Percentiles rank a stretch among this genome's conserved stretches.
Evolutionary conservation across 768 basidiomycete genomes (phyloP).

Genomic region (Agaricus subrufescens): DNA sequence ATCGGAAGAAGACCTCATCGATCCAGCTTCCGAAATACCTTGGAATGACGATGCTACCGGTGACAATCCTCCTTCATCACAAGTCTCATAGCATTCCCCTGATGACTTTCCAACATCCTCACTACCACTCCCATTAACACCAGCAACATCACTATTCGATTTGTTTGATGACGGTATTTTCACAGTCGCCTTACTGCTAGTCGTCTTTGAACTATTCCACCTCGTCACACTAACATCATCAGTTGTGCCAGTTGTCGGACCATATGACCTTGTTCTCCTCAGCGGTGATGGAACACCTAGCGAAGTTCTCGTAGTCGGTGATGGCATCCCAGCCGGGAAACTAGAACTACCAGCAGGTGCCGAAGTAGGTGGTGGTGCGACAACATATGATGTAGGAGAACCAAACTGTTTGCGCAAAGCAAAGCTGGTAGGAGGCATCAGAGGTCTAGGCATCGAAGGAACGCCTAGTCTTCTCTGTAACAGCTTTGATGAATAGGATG

Average conservation of each 20-base stretch:
- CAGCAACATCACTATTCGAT: background rate
- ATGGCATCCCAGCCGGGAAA: background rate
- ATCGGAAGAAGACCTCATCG: background rate
- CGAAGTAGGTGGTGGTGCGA: background rate
- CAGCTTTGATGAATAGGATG: conserved; percentile 4
- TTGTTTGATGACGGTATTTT: background rate
- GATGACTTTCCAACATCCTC: conserved; percentile 1
- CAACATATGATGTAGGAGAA: background rate
- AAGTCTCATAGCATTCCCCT: conserved; percentile 5
- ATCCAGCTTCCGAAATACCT: background rate
- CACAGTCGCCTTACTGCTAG: conserved; percentile 4
- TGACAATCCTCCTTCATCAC: conserved; percentile 1
- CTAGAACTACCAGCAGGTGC: background rate
- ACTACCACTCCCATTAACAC: background rate
- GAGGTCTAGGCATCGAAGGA: conserved; percentile 1
- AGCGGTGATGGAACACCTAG: no score
- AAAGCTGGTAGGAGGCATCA: background rate
- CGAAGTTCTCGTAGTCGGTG: no score
- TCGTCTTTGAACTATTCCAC: background rate
- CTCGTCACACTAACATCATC: background rate
- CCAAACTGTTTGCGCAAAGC: background rate
- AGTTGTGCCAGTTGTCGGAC: background rate
- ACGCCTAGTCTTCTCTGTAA: conserved; percentile 2
- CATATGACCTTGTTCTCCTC: no score
- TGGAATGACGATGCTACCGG: background rate